These are phyloP conservation scores for Ophiostoma himal-ulmi DNA, from an alignment of 2,329 filamentous ascomycete genomes.

Conservation along the genomic window DNA sequence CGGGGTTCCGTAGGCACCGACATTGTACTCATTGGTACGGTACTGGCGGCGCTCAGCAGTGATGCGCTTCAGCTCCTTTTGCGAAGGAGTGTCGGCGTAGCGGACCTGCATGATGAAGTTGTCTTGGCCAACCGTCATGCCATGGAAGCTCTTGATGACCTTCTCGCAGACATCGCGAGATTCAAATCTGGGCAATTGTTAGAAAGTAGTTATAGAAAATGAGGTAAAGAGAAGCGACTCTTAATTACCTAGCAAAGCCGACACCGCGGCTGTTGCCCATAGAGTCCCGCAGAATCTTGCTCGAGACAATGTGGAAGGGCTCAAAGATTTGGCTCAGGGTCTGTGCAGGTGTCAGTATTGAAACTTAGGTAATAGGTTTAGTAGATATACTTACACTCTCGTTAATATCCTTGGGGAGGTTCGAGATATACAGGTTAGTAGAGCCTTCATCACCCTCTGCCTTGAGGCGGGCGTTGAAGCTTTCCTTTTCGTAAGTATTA, in stretches of 20 bases:
- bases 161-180: conserved; percentile 82
- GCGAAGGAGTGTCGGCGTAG: conserved; percentile 92
- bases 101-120: conserved; percentile 85
- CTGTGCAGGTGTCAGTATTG: conserved; percentile 36
- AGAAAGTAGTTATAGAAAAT: background rate
- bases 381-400: conserved; percentile 62
- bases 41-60: conserved; percentile 93
- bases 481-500: conserved; percentile 57
- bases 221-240: conserved; percentile 21
- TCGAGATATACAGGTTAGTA: conserved; percentile 97
- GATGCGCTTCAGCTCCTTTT: conserved; percentile 94
- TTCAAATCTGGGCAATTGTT: conserved; percentile 62
- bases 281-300: conserved; percentile 88
- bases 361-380: background rate
- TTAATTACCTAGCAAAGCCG: conserved; percentile 81
- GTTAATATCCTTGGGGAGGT: conserved; percentile 84
- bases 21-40: conserved; percentile 91
- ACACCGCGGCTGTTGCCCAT: conserved; percentile 93
- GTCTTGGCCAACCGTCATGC: conserved; percentile 68
- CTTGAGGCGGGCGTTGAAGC: conserved; percentile 96
- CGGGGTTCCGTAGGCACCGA: conserved; percentile 60
- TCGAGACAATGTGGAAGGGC: conserved; percentile 79
- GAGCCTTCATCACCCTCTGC: conserved; percentile 84
- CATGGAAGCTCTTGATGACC: conserved; percentile 82
- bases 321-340: conserved; percentile 73